A percentile compares a stretch with the other conserved stretches of the same genome.
Evolutionary conservation across 192 early-diverging fungal genomes (phyloP).

Genomic region (Gamsiella multidivaricata): DNA sequence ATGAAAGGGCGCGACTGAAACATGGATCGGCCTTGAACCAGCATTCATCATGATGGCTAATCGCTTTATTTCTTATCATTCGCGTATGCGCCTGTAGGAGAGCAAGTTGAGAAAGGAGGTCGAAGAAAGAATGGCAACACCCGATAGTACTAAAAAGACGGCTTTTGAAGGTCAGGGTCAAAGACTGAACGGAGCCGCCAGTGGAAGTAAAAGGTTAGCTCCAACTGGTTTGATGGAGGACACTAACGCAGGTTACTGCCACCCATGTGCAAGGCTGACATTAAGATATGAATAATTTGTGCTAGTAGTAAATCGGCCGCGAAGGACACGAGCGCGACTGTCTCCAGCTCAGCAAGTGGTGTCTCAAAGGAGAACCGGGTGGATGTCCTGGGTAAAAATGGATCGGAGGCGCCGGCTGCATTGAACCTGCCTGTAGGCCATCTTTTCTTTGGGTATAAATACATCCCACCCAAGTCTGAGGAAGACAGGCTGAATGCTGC

Average conservation of each 20-base stretch:
- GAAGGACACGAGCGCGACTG: conserved; percentile 8
- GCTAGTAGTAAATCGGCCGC: conserved; percentile 16
- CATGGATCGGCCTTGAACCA: too few relatives aligned
- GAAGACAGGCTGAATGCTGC: conserved; percentile 41
- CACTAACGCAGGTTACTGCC: too few relatives aligned
- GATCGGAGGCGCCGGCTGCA: conserved; percentile 67
- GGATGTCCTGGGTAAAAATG: conserved; percentile 44
- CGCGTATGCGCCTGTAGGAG: conserved; percentile 49
- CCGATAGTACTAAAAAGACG: conserved; percentile 35
- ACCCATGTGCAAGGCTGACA: too few relatives aligned
- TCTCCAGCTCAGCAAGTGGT: neutral
- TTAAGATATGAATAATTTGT: conserved; percentile 10
- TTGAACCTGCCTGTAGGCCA: conserved; percentile 87
- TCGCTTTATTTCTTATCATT: too few relatives aligned
- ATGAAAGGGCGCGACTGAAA: neutral
- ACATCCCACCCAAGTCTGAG: conserved; percentile 71
- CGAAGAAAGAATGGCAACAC: conserved; percentile 39
- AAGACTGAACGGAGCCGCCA: conserved; percentile 36
- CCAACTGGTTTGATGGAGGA: too few relatives aligned
- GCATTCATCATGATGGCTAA: too few relatives aligned
- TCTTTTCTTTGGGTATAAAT: conserved; percentile 90
- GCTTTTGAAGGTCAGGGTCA: conserved; percentile 57
- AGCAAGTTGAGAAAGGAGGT: conserved; percentile 55
- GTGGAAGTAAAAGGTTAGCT: conserved; percentile 50
- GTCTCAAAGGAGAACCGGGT: conserved; percentile 21